Evolutionary conservation across 345 rosid species (phyloP), one percentile per base, ranked within the genome.

Genomic region (Euphorbia pulcherrima): DNA sequence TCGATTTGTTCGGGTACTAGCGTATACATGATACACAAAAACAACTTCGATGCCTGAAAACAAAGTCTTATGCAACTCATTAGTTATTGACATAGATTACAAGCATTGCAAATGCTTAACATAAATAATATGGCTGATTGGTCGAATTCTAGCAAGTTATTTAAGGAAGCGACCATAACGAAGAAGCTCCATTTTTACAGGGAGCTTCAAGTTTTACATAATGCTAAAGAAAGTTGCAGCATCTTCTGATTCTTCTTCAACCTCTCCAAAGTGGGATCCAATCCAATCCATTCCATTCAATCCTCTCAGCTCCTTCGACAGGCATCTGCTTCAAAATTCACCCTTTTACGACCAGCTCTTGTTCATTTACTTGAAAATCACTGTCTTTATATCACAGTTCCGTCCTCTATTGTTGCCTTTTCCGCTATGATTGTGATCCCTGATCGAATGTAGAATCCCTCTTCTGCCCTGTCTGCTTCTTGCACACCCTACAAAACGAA

Each of bases 351-450:
- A 53, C 37, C 52, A 11, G 39, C 53, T n/a, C 33, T 6, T 50
- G 65, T 26, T 65, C 35, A 35, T n/a, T n/a, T 1, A 8, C 24
- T 1, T 30, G 14, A 8, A 13, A 33, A 1, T 18, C 13, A 17
- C 66, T 50, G 3, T 60, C n/a, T 72, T 80, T 76, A 93, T 79
- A 93, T 90, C 47, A 90, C 79, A 5, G 80, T 87, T 8, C 92
- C 93, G 62, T 94, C 93, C 72, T 85, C 78, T 44, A 94, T 86
- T 11, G 95, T 91, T 41, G 99, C 95, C 83, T 89, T 94, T 79
- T 94, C 97, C 30, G 77, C 52, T 60, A 91, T 62, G 30, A 94
- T 79, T 39, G 95, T 84, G 75, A 86, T 78, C 61, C 99, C 96
- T 1, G 83, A 83, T 20, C 99, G 87, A 18, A 94, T 85, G 78